Evolutionary conservation across 2,329 filamentous ascomycete genomes (phyloP).

Genomic region (Alternaria panax): DNA sequence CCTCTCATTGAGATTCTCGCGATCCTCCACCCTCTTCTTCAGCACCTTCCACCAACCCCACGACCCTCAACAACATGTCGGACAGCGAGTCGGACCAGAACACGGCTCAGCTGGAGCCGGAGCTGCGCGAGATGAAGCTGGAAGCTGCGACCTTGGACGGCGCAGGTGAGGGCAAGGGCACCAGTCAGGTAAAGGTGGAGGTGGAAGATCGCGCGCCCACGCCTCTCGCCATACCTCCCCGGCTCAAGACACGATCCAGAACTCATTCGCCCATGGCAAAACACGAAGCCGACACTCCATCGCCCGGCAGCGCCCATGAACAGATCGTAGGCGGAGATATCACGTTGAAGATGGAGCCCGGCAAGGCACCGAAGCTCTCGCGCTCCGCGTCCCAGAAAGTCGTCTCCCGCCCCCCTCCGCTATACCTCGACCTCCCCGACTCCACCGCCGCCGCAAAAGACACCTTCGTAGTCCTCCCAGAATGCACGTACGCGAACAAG

Average conservation of each 20-base stretch:
- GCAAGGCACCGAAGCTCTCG: constrained; percentile 72
- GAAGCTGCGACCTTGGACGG: constrained; percentile 41
- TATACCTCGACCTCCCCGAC: constrained; percentile 80
- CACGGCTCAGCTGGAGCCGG: constrained; percentile 51
- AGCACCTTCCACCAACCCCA: constrained; percentile 23
- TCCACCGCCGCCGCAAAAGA: constrained; percentile 76
- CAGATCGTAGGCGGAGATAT: constrained; percentile 68
- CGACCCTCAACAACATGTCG: constrained; percentile 46
- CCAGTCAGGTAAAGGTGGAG: constrained; percentile 39
- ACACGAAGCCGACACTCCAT: constrained; percentile 44
- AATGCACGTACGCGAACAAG: constrained; percentile 91
- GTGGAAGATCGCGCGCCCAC: constrained; percentile 35
- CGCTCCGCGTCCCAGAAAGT: constrained; percentile 78
- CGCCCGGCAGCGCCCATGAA: constrained; percentile 54
- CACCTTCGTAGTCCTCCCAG: constrained; percentile 80
- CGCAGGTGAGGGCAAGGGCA: constrained; percentile 27
- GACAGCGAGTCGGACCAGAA: constrained; percentile 46
- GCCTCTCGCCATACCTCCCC: constrained; percentile 36
- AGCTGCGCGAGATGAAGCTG: constrained; percentile 56
- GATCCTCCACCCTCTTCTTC: constrained; percentile 11
- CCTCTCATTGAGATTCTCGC: constrained; percentile 18
- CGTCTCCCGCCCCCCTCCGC: constrained; percentile 65
- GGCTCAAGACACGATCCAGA: constrained; percentile 38
- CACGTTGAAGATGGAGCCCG: constrained; percentile 67
- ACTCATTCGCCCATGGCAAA: constrained; percentile 45